Evolutionary conservation across 140 eudicot genomes (phyloP).

Genomic region (Erigeron philadelphicus): DNA sequence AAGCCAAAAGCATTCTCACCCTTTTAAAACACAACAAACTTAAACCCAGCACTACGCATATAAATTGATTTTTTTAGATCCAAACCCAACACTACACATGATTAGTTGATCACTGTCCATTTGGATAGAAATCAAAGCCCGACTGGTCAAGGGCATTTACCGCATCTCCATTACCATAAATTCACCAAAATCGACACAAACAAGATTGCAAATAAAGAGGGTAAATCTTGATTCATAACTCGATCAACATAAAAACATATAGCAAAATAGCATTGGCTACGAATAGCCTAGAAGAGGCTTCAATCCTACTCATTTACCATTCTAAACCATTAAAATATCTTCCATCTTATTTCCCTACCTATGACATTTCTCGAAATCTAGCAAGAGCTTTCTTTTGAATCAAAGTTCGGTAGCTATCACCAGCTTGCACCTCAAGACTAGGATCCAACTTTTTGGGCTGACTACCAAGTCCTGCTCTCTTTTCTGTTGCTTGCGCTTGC

Average conservation of each 20-base stretch:
- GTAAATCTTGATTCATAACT: constrained; percentile 14
- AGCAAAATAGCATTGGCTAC: constrained; percentile 9
- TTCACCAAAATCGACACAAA: constrained; percentile 4
- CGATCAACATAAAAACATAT: constrained; percentile 9
- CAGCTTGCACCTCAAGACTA: constrained; percentile 82
- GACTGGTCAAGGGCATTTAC: not conserved
- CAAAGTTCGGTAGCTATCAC: constrained; percentile 85
- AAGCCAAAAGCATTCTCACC: too few species aligned
- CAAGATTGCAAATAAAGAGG: not conserved
- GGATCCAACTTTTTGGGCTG: constrained; percentile 88
- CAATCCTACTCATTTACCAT: constrained; percentile 25
- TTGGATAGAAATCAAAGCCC: not conserved
- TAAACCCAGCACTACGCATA: too few species aligned
- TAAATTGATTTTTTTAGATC: too few species aligned
- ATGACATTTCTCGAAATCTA: constrained; percentile 91
- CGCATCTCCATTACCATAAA: not conserved
- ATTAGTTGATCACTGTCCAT: too few species aligned
- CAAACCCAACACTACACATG: too few species aligned
- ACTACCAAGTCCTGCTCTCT: constrained; percentile 88
- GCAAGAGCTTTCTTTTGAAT: constrained; percentile 96
- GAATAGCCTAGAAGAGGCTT: constrained; percentile 9
- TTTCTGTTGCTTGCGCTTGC: constrained; percentile 69
- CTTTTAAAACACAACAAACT: too few species aligned
- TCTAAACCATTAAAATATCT: not conserved
- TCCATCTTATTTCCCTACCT: constrained; percentile 16